Percentiles rank a stretch among this genome's conserved stretches.
These are phyloP conservation scores for Pyrenochaeta sp. DNA, from an alignment of 2,329 filamentous ascomycete genomes.

Conservation along the genomic window DNA sequence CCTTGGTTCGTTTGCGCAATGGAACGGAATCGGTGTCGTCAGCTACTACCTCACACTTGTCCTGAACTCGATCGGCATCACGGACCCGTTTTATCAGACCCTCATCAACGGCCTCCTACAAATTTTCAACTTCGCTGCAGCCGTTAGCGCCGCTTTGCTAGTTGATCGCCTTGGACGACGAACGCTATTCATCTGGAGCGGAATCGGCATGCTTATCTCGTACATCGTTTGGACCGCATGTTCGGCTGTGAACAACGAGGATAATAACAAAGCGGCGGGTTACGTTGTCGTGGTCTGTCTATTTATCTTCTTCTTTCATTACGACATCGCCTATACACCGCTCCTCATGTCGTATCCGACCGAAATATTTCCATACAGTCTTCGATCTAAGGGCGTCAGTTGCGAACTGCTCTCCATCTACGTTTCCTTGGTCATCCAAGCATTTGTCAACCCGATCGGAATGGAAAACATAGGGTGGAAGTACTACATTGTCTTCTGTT, in stretches of 20 bases:
- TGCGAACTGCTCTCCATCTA: conserved; percentile 4
- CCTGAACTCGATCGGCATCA: conserved; percentile 49
- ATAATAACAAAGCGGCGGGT: not conserved
- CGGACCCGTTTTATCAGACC: conserved; percentile 40
- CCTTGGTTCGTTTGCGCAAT: conserved; percentile 26
- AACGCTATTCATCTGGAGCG: conserved; percentile 52
- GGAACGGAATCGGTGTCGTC: conserved; percentile 28
- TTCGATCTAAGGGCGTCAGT: conserved; percentile 20
- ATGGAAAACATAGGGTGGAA: conserved; percentile 61
- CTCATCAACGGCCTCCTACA: conserved; percentile 51
- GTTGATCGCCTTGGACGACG: conserved; percentile 54
- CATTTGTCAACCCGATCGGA: conserved; percentile 64
- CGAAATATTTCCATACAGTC: conserved; percentile 44
- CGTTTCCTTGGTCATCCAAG: conserved; percentile 27
- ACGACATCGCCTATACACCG: conserved; percentile 44
- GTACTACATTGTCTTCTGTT: conserved; percentile 61
- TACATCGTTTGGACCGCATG: conserved; percentile 54
- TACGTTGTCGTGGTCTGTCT: conserved; percentile 10
- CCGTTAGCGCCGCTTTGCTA: conserved; percentile 47
- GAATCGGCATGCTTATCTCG: conserved; percentile 53
- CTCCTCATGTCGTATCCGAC: conserved; percentile 38
- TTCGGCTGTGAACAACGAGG: not conserved
- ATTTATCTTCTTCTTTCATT: conserved; percentile 15
- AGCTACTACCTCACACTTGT: conserved; percentile 48
- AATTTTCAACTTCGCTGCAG: conserved; percentile 50